These are phyloP conservation scores for Teunomyces atbi DNA, from an alignment of 805 yeast genomes.

Conservation along the genomic window DNA sequence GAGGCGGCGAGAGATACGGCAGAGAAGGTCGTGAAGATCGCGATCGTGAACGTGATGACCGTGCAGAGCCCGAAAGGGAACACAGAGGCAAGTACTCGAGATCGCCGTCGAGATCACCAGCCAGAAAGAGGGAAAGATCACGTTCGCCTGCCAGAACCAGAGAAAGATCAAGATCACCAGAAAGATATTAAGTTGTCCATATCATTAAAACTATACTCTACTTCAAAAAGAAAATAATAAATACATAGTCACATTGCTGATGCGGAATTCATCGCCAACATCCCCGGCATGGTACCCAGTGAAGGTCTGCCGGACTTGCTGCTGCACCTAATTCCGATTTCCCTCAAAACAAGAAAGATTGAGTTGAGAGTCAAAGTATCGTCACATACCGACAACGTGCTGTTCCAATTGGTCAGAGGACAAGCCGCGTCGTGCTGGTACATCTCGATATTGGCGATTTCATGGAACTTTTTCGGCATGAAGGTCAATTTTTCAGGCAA, in stretches of 20 bases:
- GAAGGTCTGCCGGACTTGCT: constrained; percentile 11
- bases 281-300: not conserved
- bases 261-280: not conserved
- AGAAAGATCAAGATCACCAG: constrained; percentile 16
- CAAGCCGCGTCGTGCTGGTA: constrained; percentile 28
- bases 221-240: not conserved
- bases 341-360: constrained; percentile 31
- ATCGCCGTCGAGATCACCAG: constrained; percentile 31
- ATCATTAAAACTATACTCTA: not conserved
- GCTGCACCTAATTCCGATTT: constrained; percentile 26
- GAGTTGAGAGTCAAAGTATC: constrained; percentile 34
- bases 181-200: constrained; percentile 16
- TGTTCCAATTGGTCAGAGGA: constrained; percentile 13
- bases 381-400: constrained; percentile 31
- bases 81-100: constrained; percentile 35
- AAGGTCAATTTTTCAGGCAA: constrained; percentile 12
- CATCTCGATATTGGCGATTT: constrained; percentile 32
- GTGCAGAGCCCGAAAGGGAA: constrained; percentile 2
- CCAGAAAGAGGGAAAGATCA: constrained; percentile 17
- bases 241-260: not conserved
- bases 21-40: constrained; percentile 7
- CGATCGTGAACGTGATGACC: constrained; percentile 6
- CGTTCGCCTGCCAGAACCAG: constrained; percentile 11
- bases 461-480: constrained; percentile 36
- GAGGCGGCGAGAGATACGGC: constrained; percentile 11